Conservation (phyloP, 208 protist genomes). For the Kentomonas sorsogonicus region DNA sequence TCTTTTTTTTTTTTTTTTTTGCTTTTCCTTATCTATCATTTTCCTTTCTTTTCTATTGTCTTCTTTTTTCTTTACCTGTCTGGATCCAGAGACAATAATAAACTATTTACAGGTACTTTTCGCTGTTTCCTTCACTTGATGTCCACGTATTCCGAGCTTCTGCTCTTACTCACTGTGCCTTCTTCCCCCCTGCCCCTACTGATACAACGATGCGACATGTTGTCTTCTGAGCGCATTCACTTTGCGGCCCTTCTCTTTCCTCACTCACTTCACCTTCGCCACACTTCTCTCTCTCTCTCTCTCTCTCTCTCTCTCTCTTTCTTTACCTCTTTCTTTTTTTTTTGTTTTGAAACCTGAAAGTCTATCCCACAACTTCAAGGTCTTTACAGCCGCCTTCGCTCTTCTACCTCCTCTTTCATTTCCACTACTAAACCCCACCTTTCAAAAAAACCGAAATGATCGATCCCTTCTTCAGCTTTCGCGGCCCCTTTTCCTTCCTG, state of each 20-base stretch:
- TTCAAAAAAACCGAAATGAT: too few relatives aligned
- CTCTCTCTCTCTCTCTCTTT: neutral
- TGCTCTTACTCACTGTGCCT: too few relatives aligned
- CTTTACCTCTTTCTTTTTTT: conserved; percentile 17
- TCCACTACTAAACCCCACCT: too few relatives aligned
- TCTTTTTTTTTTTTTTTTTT: conserved; percentile 6
- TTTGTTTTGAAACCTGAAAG: neutral
- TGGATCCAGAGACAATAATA: too few relatives aligned
- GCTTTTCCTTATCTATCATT: neutral
- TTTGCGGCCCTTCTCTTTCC: too few relatives aligned
- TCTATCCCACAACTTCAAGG: conserved; percentile 1
- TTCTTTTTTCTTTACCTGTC: conserved; percentile 2
- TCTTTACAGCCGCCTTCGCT: neutral
- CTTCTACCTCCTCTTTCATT: neutral
- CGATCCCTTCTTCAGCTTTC: neutral
- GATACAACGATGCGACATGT: too few relatives aligned
- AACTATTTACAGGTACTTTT: too few relatives aligned
- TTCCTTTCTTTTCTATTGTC: conserved; percentile 5
- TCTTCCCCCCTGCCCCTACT: too few relatives aligned
- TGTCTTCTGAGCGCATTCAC: too few relatives aligned
- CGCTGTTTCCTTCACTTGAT: too few relatives aligned
- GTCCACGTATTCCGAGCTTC: neutral
- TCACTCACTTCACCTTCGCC: neutral
- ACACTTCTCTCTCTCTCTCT: neutral
- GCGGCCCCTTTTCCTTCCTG: neutral